phyloP scores from a whole-genome alignment of 31 red algal genomes.

The Bonnemaisonia californica region DNA sequence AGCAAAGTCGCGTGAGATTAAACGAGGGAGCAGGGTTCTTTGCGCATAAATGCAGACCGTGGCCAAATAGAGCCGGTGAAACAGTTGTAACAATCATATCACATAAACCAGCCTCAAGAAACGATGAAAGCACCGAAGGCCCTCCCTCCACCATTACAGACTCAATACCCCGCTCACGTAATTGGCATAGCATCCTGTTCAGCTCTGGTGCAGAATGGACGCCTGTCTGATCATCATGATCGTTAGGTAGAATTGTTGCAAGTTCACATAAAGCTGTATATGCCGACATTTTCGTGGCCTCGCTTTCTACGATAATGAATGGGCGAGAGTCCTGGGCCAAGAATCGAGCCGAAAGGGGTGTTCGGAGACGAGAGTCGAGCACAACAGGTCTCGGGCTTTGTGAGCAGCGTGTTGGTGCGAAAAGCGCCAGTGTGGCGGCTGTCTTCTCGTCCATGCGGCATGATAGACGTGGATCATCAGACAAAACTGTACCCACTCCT shows the following conservation, averaged over 20 bases:
- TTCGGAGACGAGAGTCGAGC: slow-evolving; percentile 51
- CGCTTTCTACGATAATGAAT: neutral
- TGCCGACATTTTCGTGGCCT: too few species aligned
- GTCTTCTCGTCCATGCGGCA: slow-evolving; percentile 45
- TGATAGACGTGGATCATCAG: slow-evolving; percentile 88
- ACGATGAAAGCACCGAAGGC: slow-evolving; percentile 59
- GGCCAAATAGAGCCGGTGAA: slow-evolving; percentile 52
- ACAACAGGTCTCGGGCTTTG: slow-evolving; percentile 37
- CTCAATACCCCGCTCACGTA: slow-evolving; percentile 8
- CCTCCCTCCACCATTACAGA: slow-evolving; percentile 85
- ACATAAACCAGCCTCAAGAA: slow-evolving; percentile 47
- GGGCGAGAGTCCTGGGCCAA: neutral
- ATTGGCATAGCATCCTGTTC: slow-evolving; percentile 14
- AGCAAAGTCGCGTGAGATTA: neutral
- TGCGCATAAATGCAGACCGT: slow-evolving; percentile 23
- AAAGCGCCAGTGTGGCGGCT: neutral
- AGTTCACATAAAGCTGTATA: neutral
- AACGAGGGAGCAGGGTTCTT: neutral
- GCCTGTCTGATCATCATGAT: neutral
- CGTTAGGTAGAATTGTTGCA: neutral
- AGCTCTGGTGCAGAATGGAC: slow-evolving; percentile 1
- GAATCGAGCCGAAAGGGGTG: slow-evolving; percentile 5
- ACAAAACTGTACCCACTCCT: slow-evolving; percentile 69
- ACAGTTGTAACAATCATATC: slow-evolving; percentile 67
- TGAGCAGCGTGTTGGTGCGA: neutral